Percentiles rank a stretch among this genome's conserved stretches.
These are phyloP conservation scores for Ciborinia camelliae DNA, from an alignment of 2,329 filamentous ascomycete genomes.

Conservation along the genomic window DNA sequence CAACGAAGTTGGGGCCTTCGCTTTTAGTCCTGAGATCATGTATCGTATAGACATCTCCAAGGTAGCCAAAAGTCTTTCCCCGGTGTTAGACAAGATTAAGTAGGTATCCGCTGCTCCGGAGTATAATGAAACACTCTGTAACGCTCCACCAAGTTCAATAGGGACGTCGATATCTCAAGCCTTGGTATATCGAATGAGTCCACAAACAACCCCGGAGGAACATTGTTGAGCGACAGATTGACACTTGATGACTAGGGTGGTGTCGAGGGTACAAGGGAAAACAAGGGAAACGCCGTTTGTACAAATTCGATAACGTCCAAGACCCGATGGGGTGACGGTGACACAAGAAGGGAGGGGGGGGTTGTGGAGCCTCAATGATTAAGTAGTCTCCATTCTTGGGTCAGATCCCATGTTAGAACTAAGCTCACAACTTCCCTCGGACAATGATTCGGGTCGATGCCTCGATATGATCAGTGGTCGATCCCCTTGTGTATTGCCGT, in stretches of 20 bases:
- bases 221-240: conserved; percentile 11
- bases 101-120: conserved; percentile 19
- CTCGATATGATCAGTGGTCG: background rate
- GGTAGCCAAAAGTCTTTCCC: conserved; percentile 7
- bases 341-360: background rate
- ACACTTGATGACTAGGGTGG: conserved; percentile 9
- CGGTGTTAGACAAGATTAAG: conserved; percentile 20
- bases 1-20: background rate
- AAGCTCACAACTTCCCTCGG: background rate
- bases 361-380: conserved; percentile 18
- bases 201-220: background rate
- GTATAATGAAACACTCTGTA: conserved; percentile 20
- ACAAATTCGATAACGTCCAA: background rate
- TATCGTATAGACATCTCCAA: background rate
- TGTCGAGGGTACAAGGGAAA: background rate
- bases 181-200: conserved; percentile 2
- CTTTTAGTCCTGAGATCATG: background rate
- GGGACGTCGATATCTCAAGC: conserved; percentile 2
- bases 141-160: conserved; percentile 4
- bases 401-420: conserved; percentile 10
- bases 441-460: background rate
- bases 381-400: conserved; percentile 10
- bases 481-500: conserved; percentile 1
- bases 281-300: conserved; percentile 3
- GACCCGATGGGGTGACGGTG: conserved; percentile 6